These are phyloP conservation scores for Fraxinus angustifolia DNA, from an alignment of 305 asterid species.

Conservation along the genomic window DNA sequence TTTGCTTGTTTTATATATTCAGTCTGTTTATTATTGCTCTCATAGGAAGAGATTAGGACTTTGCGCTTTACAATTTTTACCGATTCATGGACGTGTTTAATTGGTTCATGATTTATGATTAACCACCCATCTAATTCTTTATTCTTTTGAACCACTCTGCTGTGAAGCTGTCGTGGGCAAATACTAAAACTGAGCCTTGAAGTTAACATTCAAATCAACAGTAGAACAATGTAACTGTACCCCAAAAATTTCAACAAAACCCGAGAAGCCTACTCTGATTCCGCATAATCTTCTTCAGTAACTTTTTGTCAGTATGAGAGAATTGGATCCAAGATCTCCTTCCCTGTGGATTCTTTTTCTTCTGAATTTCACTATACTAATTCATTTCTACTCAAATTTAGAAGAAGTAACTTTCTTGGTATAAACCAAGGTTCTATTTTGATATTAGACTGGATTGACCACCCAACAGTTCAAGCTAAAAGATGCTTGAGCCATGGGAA, in stretches of 20 bases:
- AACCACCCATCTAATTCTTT: not conserved
- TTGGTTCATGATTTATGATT: not conserved
- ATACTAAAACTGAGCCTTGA: not conserved
- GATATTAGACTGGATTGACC: not conserved
- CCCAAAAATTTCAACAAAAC: not conserved
- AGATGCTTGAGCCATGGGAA: slow-evolving; percentile 2
- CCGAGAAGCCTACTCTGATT: not conserved
- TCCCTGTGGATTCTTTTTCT: not conserved
- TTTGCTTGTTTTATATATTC: not conserved
- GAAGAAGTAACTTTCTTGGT: not conserved
- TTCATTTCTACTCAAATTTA: not conserved
- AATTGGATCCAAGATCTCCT: not conserved
- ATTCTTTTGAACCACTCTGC: not conserved
- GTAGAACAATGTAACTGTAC: not conserved
- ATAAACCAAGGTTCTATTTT: not conserved
- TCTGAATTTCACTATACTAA: not conserved
- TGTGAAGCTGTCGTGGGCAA: not conserved
- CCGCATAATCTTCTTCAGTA: not conserved
- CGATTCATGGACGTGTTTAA: not conserved
- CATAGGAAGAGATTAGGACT: not conserved
- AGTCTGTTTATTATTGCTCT: not conserved
- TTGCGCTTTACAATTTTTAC: not conserved
- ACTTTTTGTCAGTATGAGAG: not conserved
- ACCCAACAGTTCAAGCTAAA: not conserved
- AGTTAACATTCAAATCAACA: not conserved